Base-by-base conservation (phyloP, 352 stramenopile species). In the Pythium rishiriense region DNA sequence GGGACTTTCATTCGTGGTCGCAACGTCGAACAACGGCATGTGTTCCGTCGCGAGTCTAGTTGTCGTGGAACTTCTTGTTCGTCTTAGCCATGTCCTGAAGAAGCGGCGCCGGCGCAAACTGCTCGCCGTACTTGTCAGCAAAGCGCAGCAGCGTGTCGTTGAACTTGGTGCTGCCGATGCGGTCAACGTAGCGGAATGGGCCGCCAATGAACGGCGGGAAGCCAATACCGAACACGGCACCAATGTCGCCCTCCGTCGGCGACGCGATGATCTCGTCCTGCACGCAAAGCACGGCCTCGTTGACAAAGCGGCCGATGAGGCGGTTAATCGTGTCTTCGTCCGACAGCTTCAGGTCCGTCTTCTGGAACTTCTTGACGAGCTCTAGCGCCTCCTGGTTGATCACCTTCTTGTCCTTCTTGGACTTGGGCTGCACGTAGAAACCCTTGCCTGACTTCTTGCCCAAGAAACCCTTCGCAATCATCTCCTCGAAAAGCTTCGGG, bases 161-260 rank as follows among this genome's bases (percentile, higher is more conserved):
- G 71, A 97, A 98, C 70, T 97, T 96, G 49, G 85, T 70, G 64
- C 89, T 96, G 58, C 97, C 97, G 24, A 98, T 66, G 60, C 85
- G 80, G 81, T 99, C 97, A 19, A 99, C 78, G 63, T 98, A 96
- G 43, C 95, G 86, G 91, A 99, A 99, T 25, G 97, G 97, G 26
- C 97, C 97, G 14, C 97, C 97, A 45, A 97, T 91, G 85, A 99
- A 99, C 45, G 97, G 97, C 31, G 96, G 94, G 79, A 99, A 99
- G 58, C 97, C 97, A 62, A 98, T 98, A 66, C 97, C 97, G 76
- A 99, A 99, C 21, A 99, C 96, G n/a, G 98, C 85, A 45, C 97
- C 97, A 75, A 99, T 99, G 78, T 99, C 97, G 63, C 96, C 97
- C 60, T 98, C 95, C 10, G 93, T 93, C 7, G 97, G 96, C 52